Evolutionary conservation across 495 filamentous ascomycete species (phyloP).

Genomic region (Parathielavia appendiculata): DNA sequence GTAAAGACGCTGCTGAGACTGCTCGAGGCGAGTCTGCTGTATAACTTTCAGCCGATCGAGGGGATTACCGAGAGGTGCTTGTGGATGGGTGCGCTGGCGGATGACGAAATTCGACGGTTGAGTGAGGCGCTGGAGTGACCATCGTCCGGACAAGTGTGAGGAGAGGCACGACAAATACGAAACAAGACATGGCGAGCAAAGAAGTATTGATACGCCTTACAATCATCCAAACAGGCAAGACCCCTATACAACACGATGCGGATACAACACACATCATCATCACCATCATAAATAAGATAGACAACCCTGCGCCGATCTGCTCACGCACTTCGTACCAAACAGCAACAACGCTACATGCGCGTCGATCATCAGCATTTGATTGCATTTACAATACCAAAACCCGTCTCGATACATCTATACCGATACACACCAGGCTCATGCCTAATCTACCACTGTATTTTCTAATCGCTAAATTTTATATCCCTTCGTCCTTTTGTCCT

Average conservation of each 20-base stretch:
- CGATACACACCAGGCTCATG: no score
- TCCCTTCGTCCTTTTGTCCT: no score
- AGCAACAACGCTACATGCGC: not conserved
- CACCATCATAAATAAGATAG: not conserved
- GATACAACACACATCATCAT: not conserved
- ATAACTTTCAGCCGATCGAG: constrained; percentile 77
- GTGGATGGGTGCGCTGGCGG: constrained; percentile 85
- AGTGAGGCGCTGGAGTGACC: constrained; percentile 39
- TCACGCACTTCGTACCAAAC: not conserved
- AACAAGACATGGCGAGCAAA: no score
- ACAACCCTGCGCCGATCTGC: not conserved
- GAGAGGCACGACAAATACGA: not conserved
- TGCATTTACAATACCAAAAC: no score
- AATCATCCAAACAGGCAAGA: no score
- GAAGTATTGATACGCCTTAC: no score
- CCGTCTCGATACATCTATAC: no score
- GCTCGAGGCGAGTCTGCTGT: constrained; percentile 87
- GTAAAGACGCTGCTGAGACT: constrained; percentile 87
- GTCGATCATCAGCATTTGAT: no score
- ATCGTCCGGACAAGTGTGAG: not conserved
- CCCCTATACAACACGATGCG: no score
- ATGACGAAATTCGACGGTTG: constrained; percentile 67
- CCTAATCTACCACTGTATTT: no score
- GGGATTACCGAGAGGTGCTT: constrained; percentile 86
- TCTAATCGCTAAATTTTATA: no score